Evolutionary conservation across 2,329 filamentous ascomycete genomes (phyloP), one percentile per base, ranked within the genome.

Genomic region (Nakataea oryzae): DNA sequence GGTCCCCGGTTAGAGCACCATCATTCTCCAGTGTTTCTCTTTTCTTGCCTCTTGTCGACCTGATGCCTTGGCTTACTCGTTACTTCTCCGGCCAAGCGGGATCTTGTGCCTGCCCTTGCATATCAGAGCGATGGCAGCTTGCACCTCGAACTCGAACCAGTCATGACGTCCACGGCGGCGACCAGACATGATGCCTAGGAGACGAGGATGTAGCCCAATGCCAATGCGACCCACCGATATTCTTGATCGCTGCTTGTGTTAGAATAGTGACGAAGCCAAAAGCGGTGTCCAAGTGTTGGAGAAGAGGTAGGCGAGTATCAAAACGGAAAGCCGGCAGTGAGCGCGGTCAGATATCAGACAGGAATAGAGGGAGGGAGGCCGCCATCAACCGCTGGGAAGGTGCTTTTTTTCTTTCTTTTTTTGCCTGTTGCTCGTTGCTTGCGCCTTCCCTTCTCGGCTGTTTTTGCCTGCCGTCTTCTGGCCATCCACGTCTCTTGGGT

Each of bases 91-190:
- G 41, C 41, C 11, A 24, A n/a, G 41, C 6, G 17, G 41, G 7
- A 50, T n/a, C 41, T 50, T 50, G 41, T 50, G 41, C 41, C 9
- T n/a, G 41, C 41, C 60, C 29, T 65, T 65, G 60, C 68, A 69
- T 32, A 72, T 67, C 26, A 74, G 66, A 12, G 68, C 65, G 21
- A 72, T 67, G 14, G 72, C 68, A 11, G 67, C 68, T n/a, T 70
- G 64, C 1, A 70, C 59, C 61, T 71, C 68, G 57, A 67, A 68
- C 1, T 60, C 13, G 8, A 65, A 66, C 69, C 69, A 72, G 41
- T 63, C 9, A 27, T 58, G 65, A 14, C 32, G 54, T 14, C 21
- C 24, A 1, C 56, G 59, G 29, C 26, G 41, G 30, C 29, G 32
- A 21, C n/a, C 57, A 12, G 30, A 17, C 57, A 58, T 58, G 57